Evolutionary conservation across 1,139 yeast species (phyloP).

Genomic region (Geotrichum carabidarum): DNA sequence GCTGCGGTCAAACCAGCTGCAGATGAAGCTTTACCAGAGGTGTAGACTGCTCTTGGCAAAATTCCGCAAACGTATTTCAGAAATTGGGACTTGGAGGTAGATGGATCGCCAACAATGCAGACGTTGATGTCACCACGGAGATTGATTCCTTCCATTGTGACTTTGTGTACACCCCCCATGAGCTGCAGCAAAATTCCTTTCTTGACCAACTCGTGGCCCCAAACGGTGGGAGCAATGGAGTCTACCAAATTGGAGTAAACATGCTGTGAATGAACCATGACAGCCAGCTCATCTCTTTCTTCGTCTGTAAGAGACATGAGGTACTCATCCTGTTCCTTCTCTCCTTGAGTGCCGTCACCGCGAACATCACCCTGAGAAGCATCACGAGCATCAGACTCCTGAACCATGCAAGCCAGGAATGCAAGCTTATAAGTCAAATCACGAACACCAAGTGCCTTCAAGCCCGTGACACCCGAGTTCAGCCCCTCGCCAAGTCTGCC

Average conservation of each 20-base stretch:
- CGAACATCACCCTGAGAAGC: slow-evolving; percentile 42
- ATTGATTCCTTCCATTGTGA: slow-evolving; percentile 90
- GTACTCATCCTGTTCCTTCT: slow-evolving; percentile 66
- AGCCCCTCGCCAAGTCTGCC: slow-evolving; percentile 63
- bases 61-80: slow-evolving; percentile 88
- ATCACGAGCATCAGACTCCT: slow-evolving; percentile 37
- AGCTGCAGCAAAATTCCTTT: slow-evolving; percentile 86
- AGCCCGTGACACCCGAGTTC: slow-evolving; percentile 79
- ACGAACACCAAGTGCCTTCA: slow-evolving; percentile 84
- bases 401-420: slow-evolving; percentile 84
- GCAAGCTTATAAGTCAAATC: slow-evolving; percentile 91
- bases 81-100: slow-evolving; percentile 95
- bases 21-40: slow-evolving; percentile 97
- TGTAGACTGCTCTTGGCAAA: slow-evolving; percentile 91
- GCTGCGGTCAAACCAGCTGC: slow-evolving; percentile 99
- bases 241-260: slow-evolving; percentile 79
- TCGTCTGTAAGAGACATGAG: slow-evolving; percentile 73
- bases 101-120: slow-evolving; percentile 97
- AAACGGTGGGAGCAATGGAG: slow-evolving; percentile 94
- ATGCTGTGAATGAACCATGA: slow-evolving; percentile 87
- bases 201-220: slow-evolving; percentile 91
- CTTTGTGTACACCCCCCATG: slow-evolving; percentile 93
- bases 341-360: slow-evolving; percentile 42
- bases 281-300: slow-evolving; percentile 78
- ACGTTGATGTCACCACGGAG: slow-evolving; percentile 96